Conservation (phyloP, 768 basidiomycete species). For the Lepiota subincarnata region DNA sequence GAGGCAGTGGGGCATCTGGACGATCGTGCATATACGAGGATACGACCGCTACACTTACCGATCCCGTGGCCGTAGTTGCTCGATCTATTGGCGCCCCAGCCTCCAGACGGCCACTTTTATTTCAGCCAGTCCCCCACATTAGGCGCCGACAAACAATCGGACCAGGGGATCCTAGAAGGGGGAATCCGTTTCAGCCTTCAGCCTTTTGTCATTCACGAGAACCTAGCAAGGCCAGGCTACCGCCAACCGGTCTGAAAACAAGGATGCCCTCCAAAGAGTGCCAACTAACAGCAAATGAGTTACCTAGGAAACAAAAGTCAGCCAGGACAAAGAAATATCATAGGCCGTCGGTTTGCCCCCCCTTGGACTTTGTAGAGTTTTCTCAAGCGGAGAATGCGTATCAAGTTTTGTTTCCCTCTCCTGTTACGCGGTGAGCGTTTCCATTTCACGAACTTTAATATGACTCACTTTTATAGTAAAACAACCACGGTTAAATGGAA, state of each 20-base stretch:
- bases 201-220: not conserved
- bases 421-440: slow-evolving; percentile 9
- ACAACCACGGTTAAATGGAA: no score
- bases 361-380: slow-evolving; percentile 27
- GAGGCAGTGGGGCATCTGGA: slow-evolving; percentile 18
- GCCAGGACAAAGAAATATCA: not conserved
- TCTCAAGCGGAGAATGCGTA: slow-evolving; percentile 24
- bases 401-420: slow-evolving; percentile 13
- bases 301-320: not conserved
- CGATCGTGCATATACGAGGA: slow-evolving; percentile 30
- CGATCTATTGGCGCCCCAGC: slow-evolving; percentile 13
- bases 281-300: not conserved
- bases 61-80: slow-evolving; percentile 23
- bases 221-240: not conserved
- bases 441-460: no score
- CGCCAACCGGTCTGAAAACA: not conserved
- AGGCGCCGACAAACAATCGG: not conserved
- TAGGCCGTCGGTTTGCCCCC: slow-evolving; percentile 16
- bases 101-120: slow-evolving; percentile 14
- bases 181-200: not conserved
- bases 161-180: not conserved
- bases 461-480: no score
- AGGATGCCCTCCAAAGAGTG: not conserved
- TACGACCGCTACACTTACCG: slow-evolving; percentile 29
- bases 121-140: not conserved